Evolutionary conservation across 2,329 filamentous ascomycete genomes (phyloP), one percentile per base, ranked within the genome.

Genomic region (Epichloe brachyelytri): DNA sequence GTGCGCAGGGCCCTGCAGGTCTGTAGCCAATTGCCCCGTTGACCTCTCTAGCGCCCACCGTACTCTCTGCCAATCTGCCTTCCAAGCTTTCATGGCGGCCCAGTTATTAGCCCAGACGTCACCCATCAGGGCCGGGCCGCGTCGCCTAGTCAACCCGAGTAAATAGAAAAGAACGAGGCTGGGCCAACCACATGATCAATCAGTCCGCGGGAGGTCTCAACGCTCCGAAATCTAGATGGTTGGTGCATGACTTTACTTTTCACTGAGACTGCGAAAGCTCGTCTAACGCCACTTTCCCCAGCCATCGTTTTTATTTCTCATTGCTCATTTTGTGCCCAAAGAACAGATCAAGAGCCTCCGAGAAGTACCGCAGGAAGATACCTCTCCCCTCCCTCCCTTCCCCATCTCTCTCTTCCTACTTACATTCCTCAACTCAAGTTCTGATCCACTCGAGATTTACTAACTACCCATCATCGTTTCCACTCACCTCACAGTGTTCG

Each of bases 141-240:
- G 59, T 64, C 56, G 50, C 57, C 58, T 48, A 40, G 60, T 47
- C 62, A 63, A 63, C 61, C 52, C 30, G 51, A 57, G 60, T 63
- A 59, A 63, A 64, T 59, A 64, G 51, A 58, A 62, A 62, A 56
- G 49, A 51, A 49, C 52, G 62, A 62, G 62, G 62, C 61, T 64
- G 61, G 62, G 60, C 61, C 58, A 62, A 62, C 58, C 56, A 56
- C 47, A 48, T 48, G 48, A 33, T 36, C 46, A 26, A 10, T 14
- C 19, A 43, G 43, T 53, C 49, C 51, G 34, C 43, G 37, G 17
- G 46, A 38, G 38, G 43, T 20, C 37, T 43, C 46, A 36, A 46
- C 46, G 36, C 37, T 48, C 44, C 37, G 50, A 53, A 58, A 55
- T 46, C 45, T 48, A 40, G 46, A 55, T 50, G 51, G 52, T 49